Evolutionary conservation across 176 grass and related monocot genomes (phyloP).

Genomic region (Ensete ventricosum): DNA sequence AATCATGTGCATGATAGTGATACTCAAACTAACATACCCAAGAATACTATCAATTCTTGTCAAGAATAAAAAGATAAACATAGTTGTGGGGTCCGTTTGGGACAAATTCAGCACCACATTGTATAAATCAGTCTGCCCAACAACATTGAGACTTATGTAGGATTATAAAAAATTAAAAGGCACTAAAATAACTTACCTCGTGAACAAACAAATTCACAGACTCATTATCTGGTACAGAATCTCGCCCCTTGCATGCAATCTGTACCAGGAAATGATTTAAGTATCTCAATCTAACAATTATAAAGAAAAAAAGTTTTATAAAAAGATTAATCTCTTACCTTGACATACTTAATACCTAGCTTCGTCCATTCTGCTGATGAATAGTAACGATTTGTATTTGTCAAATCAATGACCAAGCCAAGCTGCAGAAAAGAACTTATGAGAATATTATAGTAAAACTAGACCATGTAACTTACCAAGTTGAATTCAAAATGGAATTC

Average conservation of each 20-base stretch:
- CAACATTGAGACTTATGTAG: not conserved
- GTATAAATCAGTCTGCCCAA: not conserved
- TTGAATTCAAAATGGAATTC: slow-evolving; percentile 5
- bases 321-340: slow-evolving; percentile 45
- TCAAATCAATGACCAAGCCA: slow-evolving; percentile 97
- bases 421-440: slow-evolving; percentile 43
- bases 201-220: slow-evolving; percentile 79
- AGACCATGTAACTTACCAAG: no score
- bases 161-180: not conserved
- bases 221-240: slow-evolving; percentile 86
- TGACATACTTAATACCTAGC: slow-evolving; percentile 84
- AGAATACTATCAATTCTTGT: no score
- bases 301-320: not conserved
- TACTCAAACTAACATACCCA: no score
- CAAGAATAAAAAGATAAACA: no score
- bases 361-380: slow-evolving; percentile 66
- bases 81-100: not conserved
- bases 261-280: slow-evolving; percentile 20
- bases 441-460: not conserved
- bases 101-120: not conserved
- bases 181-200: slow-evolving; percentile 40
- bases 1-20: no score
- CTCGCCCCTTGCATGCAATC: slow-evolving; percentile 92
- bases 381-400: slow-evolving; percentile 89
- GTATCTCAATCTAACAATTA: not conserved